These are phyloP conservation scores for Pseudogymnoascus sp. DNA, from an alignment of 2,329 filamentous ascomycete species.

Conservation along the genomic window DNA sequence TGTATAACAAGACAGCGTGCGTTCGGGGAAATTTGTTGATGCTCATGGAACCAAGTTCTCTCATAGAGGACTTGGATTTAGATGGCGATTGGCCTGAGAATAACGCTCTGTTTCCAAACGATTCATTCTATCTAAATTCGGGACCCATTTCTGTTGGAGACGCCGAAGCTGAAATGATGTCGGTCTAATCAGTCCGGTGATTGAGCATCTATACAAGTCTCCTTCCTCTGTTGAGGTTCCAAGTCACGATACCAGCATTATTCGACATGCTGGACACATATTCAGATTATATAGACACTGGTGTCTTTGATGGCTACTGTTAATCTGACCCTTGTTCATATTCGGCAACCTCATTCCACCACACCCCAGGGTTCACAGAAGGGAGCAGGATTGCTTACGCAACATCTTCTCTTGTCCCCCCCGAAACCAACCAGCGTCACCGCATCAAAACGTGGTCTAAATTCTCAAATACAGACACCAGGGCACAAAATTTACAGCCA, in stretches of 20 bases:
- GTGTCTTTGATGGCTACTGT: not conserved
- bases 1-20: conserved; percentile 23
- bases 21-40: not conserved
- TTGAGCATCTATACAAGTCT: not conserved
- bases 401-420: not conserved
- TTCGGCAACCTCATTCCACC: not conserved
- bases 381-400: not conserved
- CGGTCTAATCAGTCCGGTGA: not conserved
- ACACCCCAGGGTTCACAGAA: not conserved
- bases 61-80: conserved; percentile 7
- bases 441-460: not conserved
- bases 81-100: conserved; percentile 2
- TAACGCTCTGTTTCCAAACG: conserved; percentile 1
- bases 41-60: conserved; percentile 12
- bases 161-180: not conserved
- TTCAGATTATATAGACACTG: not conserved
- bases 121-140: not conserved
- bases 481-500: not conserved
- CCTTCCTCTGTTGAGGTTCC: not conserved
- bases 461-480: not conserved
- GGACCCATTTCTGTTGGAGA: not conserved
- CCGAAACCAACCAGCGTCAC: not conserved
- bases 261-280: not conserved
- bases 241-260: not conserved
- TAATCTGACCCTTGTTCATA: not conserved